Evolutionary conservation across 1,284 basidiomycete genomes (phyloP).

Genomic region (Exsudoporus floridanus): DNA sequence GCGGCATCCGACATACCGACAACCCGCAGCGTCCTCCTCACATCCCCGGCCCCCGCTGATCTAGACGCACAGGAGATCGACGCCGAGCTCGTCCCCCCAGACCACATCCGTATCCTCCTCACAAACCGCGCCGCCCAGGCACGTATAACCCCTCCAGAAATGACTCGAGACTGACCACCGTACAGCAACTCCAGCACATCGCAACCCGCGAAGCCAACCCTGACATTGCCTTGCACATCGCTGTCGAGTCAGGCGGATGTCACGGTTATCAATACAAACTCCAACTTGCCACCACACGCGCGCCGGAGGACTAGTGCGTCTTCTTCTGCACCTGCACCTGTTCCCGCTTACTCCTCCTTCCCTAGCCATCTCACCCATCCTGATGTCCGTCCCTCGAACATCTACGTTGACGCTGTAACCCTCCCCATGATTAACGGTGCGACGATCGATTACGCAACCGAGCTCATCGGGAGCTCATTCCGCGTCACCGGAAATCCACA

Average conservation of each 20-base stretch:
- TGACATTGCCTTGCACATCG: constrained; percentile 66
- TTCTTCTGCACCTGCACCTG: background rate
- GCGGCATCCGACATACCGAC: background rate
- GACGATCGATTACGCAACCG: constrained; percentile 86
- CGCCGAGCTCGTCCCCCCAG: constrained; percentile 47
- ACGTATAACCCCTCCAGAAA: constrained; percentile 34
- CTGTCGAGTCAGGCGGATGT: constrained; percentile 88
- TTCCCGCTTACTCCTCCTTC: background rate
- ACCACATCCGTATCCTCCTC: constrained; percentile 51
- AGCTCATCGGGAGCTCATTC: constrained; percentile 88
- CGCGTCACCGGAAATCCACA: constrained; percentile 79
- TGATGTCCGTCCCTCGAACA: constrained; percentile 63
- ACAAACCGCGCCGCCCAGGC: constrained; percentile 76
- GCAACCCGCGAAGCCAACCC: constrained; percentile 57
- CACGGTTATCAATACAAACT: constrained; percentile 94
- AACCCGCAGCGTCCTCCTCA: constrained; percentile 12
- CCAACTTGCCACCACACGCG: constrained; percentile 61
- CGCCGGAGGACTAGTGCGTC: constrained; percentile 77
- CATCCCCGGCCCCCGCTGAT: constrained; percentile 47
- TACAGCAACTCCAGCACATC: constrained; percentile 67
- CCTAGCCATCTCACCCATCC: constrained; percentile 67
- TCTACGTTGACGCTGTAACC: constrained; percentile 81
- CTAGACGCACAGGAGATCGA: constrained; percentile 57
- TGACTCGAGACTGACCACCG: background rate
- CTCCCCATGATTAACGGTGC: constrained; percentile 78